Base-by-base conservation (phyloP, 768 basidiomycete genomes). In the Rhodosporidiobolus sp. region DNA sequence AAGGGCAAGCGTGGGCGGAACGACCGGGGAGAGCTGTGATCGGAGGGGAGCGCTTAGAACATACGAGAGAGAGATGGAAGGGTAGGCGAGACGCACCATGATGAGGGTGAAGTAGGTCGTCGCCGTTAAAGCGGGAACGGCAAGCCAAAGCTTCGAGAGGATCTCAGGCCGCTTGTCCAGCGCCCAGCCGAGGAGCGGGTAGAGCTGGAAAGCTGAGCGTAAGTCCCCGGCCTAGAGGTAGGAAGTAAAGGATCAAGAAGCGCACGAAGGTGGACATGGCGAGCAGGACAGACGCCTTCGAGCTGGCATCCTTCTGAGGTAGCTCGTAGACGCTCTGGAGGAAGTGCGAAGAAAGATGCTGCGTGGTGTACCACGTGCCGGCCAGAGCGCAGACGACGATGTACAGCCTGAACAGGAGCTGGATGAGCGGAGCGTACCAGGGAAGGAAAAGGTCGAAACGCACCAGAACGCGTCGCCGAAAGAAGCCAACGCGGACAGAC, bases 321-420 rank as follows among this genome's bases (percentile, higher is more conserved):
- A 69, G n/a, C 8, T 43, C 49, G 35, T 74, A 74, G 16, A 69
- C 54, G 20, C 56, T 46, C 52, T 74, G 59, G 2, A 74, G 48
- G 35, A 74, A 43, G 12, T 67, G 64, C 28, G 64, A 54, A 16
- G 76, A 53, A 35, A 69, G 62, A 24, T 72, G 71, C 35, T 75
- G 67, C 34, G 74, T 69, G 24, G 71, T 65, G 54, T 77, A 73
- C 76, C 76, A 77, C 4, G 30, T n/a, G 1, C 76, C 76, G 26
- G 76, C 76, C 45, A 69, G 48, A 4, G 45, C 64, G 54, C 72
- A 74, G 43, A 74, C 60, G 22, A 50, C 32, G 30, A 74, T 50
- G 67, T 74, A 74, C 17, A 71, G 45, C 64, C 49, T 50, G 17
- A 5, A 20, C 8, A 26, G 49, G 49, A 50, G 49, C n/a, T n/a